Base-by-base conservation (phyloP, 2,329 filamentous ascomycete genomes). In the Aureobasidium sp. region DNA sequence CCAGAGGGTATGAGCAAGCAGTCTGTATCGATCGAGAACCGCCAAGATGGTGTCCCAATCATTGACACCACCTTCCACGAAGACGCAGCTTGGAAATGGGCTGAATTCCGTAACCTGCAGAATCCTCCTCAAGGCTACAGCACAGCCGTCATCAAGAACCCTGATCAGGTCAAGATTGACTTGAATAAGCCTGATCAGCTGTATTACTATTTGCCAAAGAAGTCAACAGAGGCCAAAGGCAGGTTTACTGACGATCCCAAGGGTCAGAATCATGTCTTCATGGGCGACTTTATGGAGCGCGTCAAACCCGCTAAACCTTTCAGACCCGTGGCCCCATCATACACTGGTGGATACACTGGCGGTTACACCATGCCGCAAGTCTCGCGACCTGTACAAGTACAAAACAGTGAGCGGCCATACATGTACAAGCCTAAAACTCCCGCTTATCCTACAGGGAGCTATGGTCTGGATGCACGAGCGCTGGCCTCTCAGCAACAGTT, bases 161-260 rank as follows among this genome's bases (percentile, higher is more conserved):
- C 64, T 7, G 78, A 77, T 58, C 84, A 89, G 71, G 80, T 79
- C 69, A 88, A 86, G 73, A 77, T 95, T 61, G 84, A 95, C 68
- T 73, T 96, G 9, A 74, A 74, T 63, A 89, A 88, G 70, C 79
- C 85, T 17, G 83, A 93, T 63, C 86, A 89, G 70, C 73, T 96
- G 19, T 97, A 92, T 90, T 83, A 90, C 75, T 97, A 96, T 71
- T 80, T 99, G 62, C 90, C 90, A 33, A 84, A 84, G 71, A 83
- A 82, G 21, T 97, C 93, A 23, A 96, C 93, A 7, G 93, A 97
- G 69, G 88, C 90, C 58, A 91, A 87, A 72, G 87, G 91, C 27
- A 90, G 95, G 71, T 99, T 94, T 74, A 95, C 92, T 4, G 89
- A 94, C 68, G 85, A 95, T 74, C 83, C 81, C 45, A 76, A 74